Evolutionary conservation across 108 stramenopile species (phyloP).

Genomic region (Cyclotella cryptica): DNA sequence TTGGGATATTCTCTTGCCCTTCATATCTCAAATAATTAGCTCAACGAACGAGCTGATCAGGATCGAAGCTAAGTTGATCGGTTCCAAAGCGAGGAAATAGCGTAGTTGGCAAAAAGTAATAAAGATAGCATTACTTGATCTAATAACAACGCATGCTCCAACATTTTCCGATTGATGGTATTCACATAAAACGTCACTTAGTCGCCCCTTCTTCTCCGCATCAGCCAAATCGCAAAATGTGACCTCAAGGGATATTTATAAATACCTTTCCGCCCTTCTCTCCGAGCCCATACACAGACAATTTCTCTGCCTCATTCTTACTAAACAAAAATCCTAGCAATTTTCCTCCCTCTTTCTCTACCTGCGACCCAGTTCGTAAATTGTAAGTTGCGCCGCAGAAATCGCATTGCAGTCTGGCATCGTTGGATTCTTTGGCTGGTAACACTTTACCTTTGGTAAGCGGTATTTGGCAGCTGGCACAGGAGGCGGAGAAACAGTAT

Average conservation of each 20-base stretch:
- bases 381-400: conserved; percentile 83
- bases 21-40: no score
- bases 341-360: conserved; percentile 56
- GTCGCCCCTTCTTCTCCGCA: no score
- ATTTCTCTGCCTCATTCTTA: conserved; percentile 38
- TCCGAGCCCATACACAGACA: conserved; percentile 72
- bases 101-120: no score
- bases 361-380: conserved; percentile 64
- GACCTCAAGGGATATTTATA: conserved; percentile 52
- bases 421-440: conserved; percentile 39
- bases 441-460: conserved; percentile 75
- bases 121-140: no score
- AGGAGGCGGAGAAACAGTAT: conserved; percentile 69
- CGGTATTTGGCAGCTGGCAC: conserved; percentile 79
- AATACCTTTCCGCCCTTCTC: conserved; percentile 78
- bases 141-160: no score
- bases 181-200: no score
- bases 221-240: no score
- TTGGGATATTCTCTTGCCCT: no score
- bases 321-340: conserved; percentile 65
- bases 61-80: no score
- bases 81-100: no score
- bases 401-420: conserved; percentile 51
- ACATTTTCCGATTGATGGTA: no score
- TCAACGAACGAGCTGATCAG: no score